Evolutionary conservation across 1,284 basidiomycete species (phyloP), one percentile per base, ranked within the genome.

Genomic region (Butyriboletus regius): DNA sequence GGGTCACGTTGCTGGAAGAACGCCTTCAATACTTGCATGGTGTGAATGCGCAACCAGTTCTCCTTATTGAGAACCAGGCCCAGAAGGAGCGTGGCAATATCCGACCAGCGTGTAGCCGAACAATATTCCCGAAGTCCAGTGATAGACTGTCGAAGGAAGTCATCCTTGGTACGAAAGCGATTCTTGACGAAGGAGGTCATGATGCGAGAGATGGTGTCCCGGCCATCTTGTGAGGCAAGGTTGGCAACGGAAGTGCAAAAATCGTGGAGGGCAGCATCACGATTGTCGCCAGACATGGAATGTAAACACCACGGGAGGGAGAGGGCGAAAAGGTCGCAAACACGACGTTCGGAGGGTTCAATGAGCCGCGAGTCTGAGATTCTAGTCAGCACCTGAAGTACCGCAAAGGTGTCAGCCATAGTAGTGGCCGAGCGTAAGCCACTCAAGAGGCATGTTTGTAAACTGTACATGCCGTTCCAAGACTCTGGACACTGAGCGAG

Each of bases 151-250:
- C 91, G 83, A 51, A 95, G 78, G 67, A 97, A 92, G 67, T 97
- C 93, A 50, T 97, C 94, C 64, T 88, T 88, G 2, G 91, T 91
- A 38, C 93, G 78, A 75, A 97, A 97, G 39, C 91, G 86, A 20
- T 77, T 75, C 67, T 89, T 91, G 36, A 89, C 82, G 57, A 95
- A 93, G 7, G 91, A 94, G 2, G 78, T 85, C 79, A 95, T 88
- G 58, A 97, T 86, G 31, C 90, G 85, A 51, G 81, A 75, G 56
- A 96, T 85, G 59, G 86, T 88, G 12, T 81, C 76, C 45, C 83
- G 78, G 36, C 82, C 83, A 58, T 91, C 83, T 36, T 73, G 67
- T 33, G 82, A 81, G 2, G 93, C 91, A 22, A 94, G 75, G 8
- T 66, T 68, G 31, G 83, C 82, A 33, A 96, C 79, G 60, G 87